Percentiles rank a stretch among this genome's conserved stretches.
Conservation (phyloP, 2,329 filamentous ascomycete species). For the Chaetothyriales sp. region DNA sequence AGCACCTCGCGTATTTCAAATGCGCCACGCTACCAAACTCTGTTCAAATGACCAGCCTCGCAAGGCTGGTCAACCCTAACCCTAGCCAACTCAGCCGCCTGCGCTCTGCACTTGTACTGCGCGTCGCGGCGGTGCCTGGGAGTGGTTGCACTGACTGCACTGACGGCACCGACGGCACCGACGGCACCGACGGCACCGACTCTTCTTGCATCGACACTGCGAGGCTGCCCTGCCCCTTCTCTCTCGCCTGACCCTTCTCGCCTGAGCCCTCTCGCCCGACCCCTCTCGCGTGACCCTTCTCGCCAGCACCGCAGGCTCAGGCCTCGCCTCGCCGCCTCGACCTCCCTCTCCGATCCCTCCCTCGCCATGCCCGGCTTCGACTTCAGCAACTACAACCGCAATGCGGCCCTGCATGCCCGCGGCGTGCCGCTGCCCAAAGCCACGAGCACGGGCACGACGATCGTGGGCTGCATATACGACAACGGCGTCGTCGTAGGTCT, state of each 20-base stretch:
- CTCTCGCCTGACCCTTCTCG: background rate
- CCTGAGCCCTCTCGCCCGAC: too few relatives aligned
- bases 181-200: background rate
- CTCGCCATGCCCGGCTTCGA: conserved; percentile 81
- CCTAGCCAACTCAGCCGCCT: background rate
- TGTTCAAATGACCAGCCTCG: background rate
- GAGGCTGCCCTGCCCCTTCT: background rate
- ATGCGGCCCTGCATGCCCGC: conserved; percentile 84
- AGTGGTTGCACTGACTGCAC: background rate
- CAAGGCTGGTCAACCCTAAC: background rate
- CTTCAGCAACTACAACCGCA: conserved; percentile 99
- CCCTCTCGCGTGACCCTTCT: background rate
- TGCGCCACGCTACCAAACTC: background rate
- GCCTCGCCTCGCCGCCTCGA: conserved; percentile 2
- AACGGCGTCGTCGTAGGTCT: conserved; percentile 77
- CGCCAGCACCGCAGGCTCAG: background rate
- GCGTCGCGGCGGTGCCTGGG: conserved; percentile 1
- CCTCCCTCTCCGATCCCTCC: conserved; percentile 3
- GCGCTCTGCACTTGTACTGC: background rate
- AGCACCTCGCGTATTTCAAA: background rate
- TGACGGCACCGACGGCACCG: too few relatives aligned
- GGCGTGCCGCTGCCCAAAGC: conserved; percentile 93
- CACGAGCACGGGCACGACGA: conserved; percentile 96
- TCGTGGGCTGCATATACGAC: conserved; percentile 93
- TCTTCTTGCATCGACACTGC: background rate